Percentiles rank a stretch among this genome's conserved stretches.
Conservation (phyloP, 2,329 filamentous ascomycete genomes). For the Lecanicillium sp. region DNA sequence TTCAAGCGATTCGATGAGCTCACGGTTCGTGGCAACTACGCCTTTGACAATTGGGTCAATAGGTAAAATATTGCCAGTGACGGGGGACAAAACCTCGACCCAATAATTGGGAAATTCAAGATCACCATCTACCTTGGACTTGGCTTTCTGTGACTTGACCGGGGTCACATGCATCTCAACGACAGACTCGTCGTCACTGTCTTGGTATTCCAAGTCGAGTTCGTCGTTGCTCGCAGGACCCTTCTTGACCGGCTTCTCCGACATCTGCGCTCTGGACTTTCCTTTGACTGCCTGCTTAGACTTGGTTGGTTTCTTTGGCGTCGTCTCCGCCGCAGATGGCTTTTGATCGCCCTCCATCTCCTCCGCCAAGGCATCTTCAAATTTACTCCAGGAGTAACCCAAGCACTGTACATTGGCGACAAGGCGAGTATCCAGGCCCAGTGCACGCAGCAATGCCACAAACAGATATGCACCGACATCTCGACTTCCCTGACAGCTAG, state of each 20-base stretch:
- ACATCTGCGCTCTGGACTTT: conserved; percentile 15
- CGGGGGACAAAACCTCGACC: conserved; percentile 80
- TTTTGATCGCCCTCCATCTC: conserved; percentile 18
- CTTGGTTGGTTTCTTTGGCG: conserved; percentile 18
- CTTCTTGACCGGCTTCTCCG: conserved; percentile 13
- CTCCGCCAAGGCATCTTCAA: conserved; percentile 64
- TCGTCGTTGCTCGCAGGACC: conserved; percentile 40
- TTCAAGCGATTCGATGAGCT: conserved; percentile 69
- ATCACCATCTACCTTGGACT: conserved; percentile 63
- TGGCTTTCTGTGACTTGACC: conserved; percentile 30
- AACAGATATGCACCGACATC: conserved; percentile 89
- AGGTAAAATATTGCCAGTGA: conserved; percentile 70
- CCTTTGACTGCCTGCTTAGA: conserved; percentile 9
- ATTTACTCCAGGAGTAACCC: conserved; percentile 86
- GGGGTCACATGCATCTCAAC: conserved; percentile 46
- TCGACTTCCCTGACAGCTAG: conserved; percentile 69
- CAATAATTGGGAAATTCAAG: conserved; percentile 85
- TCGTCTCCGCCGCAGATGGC: conserved; percentile 18
- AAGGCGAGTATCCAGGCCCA: conserved; percentile 78
- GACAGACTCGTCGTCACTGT: conserved; percentile 54
- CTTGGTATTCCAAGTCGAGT: conserved; percentile 31
- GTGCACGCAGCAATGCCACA: conserved; percentile 71
- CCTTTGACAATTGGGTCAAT: conserved; percentile 70
- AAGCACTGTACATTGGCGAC: conserved; percentile 78
- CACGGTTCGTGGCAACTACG: conserved; percentile 63